Base-by-base conservation (phyloP, 305 asterid species). In the Fraxinus platypoda region DNA sequence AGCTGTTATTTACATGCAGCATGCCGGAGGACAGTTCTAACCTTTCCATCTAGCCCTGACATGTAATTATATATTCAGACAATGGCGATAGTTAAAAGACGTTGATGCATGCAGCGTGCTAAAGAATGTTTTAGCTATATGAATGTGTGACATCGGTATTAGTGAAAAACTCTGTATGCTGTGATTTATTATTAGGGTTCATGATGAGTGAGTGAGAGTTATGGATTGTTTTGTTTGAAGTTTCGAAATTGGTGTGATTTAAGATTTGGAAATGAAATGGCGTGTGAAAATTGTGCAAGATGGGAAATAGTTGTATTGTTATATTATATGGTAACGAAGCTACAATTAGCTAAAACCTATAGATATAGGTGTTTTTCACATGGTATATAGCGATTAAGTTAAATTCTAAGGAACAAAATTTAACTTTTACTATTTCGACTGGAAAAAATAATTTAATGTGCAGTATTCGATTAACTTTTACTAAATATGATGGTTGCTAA, bases 11-110 rank as follows among this genome's bases (percentile, higher is more conserved):
- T 76, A 74, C 82, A 62, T 84, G 81, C 86, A 84, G 90, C 87
- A 68, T 80, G 89, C 88, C 81, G 49, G 85, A 57, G 83, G 82
- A 83, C 31, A 52, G 71, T 77, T 84, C 68, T 23, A 66, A 83
- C 82, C 86, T 85, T 86, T 85, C 71, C 78, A 78, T 84, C 84
- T 84, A 83, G 81, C 81, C 85, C 77, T 77, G 82, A 82, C 84
- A 76, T 88, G 95, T 89, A 89, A 83, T 88, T 80, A 86, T 81
- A 21, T 57, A 21, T 57, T 57, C 21, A 30, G 68, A 57, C 28
- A 30, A n/a, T 2, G 66, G 11, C 13, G 9, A 57, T 57, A 6
- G 68, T 21, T 57, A 3, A 57, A 57, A 25, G 68, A 41, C 21
- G 68, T 19, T 21, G 13, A 57, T 19, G 66, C 28, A 57, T 2